Evolutionary conservation across 139 green algal species (phyloP).

Genomic region (Trebouxia sp.): DNA sequence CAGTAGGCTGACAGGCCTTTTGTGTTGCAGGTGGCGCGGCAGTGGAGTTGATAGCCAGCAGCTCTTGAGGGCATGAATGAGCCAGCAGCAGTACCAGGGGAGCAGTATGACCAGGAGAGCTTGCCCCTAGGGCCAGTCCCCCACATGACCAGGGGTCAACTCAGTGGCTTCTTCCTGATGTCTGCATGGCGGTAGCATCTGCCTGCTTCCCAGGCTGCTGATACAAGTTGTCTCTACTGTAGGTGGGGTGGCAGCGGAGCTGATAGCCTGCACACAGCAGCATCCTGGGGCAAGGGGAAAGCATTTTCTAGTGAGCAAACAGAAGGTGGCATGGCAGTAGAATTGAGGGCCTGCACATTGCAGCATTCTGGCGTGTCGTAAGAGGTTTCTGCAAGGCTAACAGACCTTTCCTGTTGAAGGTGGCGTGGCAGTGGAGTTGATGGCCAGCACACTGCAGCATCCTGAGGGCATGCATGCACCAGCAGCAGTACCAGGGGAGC

Average conservation of each 20-base stretch:
- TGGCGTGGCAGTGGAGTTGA: slow-evolving; percentile 88
- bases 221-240: no score
- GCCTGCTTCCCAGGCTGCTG: no score
- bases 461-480: slow-evolving; percentile 50
- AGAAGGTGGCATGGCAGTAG: no score
- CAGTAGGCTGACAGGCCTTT: neutral
- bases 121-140: slow-evolving; percentile 74
- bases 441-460: slow-evolving; percentile 82
- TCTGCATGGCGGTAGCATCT: no score
- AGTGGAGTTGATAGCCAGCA: slow-evolving; percentile 85
- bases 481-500: neutral
- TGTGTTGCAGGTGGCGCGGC: slow-evolving; percentile 65
- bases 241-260: no score
- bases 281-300: no score
- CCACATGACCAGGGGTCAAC: slow-evolving; percentile 64
- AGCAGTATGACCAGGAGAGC: neutral
- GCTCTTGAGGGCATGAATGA: slow-evolving; percentile 53
- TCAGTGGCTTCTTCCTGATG: slow-evolving; percentile 35
- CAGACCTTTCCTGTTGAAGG: slow-evolving; percentile 30
- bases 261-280: no score
- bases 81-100: neutral
- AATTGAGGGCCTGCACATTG: no score
- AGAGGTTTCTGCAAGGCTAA: no score
- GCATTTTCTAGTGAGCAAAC: no score
- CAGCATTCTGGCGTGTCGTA: no score